These are phyloP conservation scores for Penicillium samsonianum DNA, from an alignment of 495 filamentous ascomycete species.

Conservation along the genomic window DNA sequence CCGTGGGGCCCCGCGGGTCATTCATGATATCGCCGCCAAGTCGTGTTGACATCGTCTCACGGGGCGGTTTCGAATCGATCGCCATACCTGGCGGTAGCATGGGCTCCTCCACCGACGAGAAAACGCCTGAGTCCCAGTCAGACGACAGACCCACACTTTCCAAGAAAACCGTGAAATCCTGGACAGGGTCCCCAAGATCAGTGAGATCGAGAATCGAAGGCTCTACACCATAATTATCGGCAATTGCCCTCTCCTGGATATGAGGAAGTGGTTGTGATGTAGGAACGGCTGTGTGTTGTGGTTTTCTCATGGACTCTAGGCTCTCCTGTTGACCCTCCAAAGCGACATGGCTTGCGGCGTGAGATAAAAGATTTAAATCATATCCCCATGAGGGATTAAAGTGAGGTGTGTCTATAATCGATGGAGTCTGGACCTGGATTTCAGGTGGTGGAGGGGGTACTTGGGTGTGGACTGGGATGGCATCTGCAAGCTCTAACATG, in stretches of 20 bases:
- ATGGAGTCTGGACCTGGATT: conserved; percentile 42
- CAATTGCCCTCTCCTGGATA: conserved; percentile 43
- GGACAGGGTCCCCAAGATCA: conserved; percentile 50
- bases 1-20: conserved; percentile 38
- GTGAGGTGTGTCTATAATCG: conserved; percentile 47
- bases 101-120: conserved; percentile 49
- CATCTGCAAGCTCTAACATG: conserved; percentile 51
- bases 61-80: conserved; percentile 42
- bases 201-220: conserved; percentile 50
- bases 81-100: conserved; percentile 40
- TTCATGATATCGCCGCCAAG: conserved; percentile 41
- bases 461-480: conserved; percentile 45
- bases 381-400: conserved; percentile 56
- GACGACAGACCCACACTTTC: conserved; percentile 53
- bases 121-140: conserved; percentile 53
- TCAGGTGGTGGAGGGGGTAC: conserved; percentile 39
- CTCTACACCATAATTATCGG: conserved; percentile 50
- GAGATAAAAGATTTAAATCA: conserved; percentile 51
- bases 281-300: conserved; percentile 31
- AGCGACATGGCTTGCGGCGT: conserved; percentile 53
- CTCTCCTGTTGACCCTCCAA: conserved; percentile 50
- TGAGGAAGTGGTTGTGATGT: conserved; percentile 38
- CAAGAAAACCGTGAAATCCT: conserved; percentile 53
- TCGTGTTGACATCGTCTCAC: conserved; percentile 34
- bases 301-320: conserved; percentile 46